Conservation (phyloP, 2,329 filamentous ascomycete species). For the Diplodia mutila region DNA sequence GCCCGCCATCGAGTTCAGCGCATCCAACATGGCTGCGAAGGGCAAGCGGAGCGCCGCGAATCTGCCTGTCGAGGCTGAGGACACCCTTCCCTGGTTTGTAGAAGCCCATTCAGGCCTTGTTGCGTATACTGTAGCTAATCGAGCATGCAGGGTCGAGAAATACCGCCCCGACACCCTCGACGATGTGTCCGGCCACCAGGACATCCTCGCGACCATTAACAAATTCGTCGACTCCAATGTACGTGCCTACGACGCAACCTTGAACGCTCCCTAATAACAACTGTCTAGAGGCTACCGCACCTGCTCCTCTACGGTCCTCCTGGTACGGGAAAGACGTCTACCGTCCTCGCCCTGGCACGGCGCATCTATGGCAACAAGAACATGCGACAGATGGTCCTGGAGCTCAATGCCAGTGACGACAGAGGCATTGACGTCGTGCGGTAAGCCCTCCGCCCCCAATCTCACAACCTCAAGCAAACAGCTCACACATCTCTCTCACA, state of each 20-base stretch:
- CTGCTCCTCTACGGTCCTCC: slow-evolving; percentile 95
- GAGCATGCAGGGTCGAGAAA: slow-evolving; percentile 78
- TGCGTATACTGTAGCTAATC: background rate
- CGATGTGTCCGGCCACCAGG: slow-evolving; percentile 95
- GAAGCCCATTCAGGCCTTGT: background rate
- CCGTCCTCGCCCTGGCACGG: slow-evolving; percentile 87
- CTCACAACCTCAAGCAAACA: background rate
- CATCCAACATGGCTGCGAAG: slow-evolving; percentile 71
- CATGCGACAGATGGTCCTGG: slow-evolving; percentile 97
- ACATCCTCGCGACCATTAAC: slow-evolving; percentile 97
- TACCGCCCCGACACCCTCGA: slow-evolving; percentile 86
- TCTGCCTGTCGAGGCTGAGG: slow-evolving; percentile 89
- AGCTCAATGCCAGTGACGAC: slow-evolving; percentile 96
- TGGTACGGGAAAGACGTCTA: slow-evolving; percentile 96
- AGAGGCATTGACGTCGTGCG: slow-evolving; percentile 96
- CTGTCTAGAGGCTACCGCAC: slow-evolving; percentile 74
- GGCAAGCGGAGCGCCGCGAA: slow-evolving; percentile 93
- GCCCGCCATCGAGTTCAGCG: slow-evolving; percentile 68
- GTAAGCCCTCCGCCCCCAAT: background rate
- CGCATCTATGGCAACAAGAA: slow-evolving; percentile 91
- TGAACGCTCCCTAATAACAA: slow-evolving; percentile 8
- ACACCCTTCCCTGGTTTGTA: slow-evolving; percentile 84
- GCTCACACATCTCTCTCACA: slow-evolving; percentile 5
- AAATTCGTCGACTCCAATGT: slow-evolving; percentile 93
- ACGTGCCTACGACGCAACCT: slow-evolving; percentile 29